Percentiles rank a stretch among this genome's conserved stretches.
These are phyloP conservation scores for Drechmeria coniospora DNA, from an alignment of 2,329 filamentous ascomycete genomes.

Conservation along the genomic window DNA sequence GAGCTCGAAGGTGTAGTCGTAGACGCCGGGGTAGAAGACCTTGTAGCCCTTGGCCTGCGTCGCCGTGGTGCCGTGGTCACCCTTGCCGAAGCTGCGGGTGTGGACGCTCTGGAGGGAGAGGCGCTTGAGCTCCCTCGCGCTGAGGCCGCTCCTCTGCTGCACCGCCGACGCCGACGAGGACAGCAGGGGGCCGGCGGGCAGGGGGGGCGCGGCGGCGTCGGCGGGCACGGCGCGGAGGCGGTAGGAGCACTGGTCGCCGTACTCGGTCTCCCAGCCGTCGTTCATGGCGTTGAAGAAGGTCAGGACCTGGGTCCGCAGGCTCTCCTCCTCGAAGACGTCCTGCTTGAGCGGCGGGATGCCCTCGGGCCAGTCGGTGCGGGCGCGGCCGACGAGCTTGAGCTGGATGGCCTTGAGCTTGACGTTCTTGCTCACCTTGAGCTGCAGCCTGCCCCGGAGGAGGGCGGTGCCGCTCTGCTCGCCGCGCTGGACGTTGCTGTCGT, in stretches of 20 bases:
- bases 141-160: slow-evolving; percentile 12
- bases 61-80: slow-evolving; percentile 47
- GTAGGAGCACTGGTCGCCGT: slow-evolving; percentile 48
- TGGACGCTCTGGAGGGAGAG: slow-evolving; percentile 69
- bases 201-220: slow-evolving; percentile 12
- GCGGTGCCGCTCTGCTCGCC: slow-evolving; percentile 56
- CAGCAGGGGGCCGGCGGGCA: slow-evolving; percentile 6
- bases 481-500: slow-evolving; percentile 38
- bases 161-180: slow-evolving; percentile 9
- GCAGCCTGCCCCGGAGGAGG: slow-evolving; percentile 70
- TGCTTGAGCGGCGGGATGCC: slow-evolving; percentile 79
- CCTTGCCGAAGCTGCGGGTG: slow-evolving; percentile 72
- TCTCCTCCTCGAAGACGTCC: slow-evolving; percentile 71
- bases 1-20: slow-evolving; percentile 65
- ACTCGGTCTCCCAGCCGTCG: slow-evolving; percentile 43
- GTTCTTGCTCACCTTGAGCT: slow-evolving; percentile 70
- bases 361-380: slow-evolving; percentile 91
- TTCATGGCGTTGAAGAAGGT: slow-evolving; percentile 80
- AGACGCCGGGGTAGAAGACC: slow-evolving; percentile 60
- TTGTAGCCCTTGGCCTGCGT: slow-evolving; percentile 60
- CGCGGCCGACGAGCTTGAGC: slow-evolving; percentile 70
- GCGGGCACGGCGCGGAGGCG: slow-evolving; percentile 21
- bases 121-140: slow-evolving; percentile 41
- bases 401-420: slow-evolving; percentile 87
- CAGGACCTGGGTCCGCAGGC: slow-evolving; percentile 72